Conservation (phyloP, 805 yeast genomes). For the Blastobotrys terrestris region DNA sequence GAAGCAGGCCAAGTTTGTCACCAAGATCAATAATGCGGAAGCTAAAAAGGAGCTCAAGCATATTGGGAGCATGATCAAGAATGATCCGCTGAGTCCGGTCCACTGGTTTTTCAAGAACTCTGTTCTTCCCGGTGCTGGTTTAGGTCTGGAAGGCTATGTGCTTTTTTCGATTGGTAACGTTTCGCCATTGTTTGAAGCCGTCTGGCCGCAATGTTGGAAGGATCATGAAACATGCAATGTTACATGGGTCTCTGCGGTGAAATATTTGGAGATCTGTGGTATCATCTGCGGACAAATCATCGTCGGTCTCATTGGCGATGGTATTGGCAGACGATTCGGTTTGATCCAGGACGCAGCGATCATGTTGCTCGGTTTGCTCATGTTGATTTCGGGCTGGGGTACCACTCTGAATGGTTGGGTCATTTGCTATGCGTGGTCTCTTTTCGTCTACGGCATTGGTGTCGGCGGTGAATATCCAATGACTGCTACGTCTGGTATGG, state of each 20-base stretch:
- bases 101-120: slow-evolving; percentile 32
- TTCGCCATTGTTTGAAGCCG: slow-evolving; percentile 26
- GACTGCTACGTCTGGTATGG: slow-evolving; percentile 56
- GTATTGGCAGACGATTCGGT: slow-evolving; percentile 56
- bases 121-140: slow-evolving; percentile 35
- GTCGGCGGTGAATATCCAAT: slow-evolving; percentile 68
- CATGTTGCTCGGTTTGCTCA: slow-evolving; percentile 50
- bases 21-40: slow-evolving; percentile 25
- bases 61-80: slow-evolving; percentile 24
- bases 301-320: slow-evolving; percentile 53
- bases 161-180: slow-evolving; percentile 34
- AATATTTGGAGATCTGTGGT: slow-evolving; percentile 36
- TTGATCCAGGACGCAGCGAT: slow-evolving; percentile 52
- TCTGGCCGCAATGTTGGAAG: slow-evolving; percentile 36
- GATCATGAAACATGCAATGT: slow-evolving; percentile 25
- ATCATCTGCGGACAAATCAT: slow-evolving; percentile 56
- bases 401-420: slow-evolving; percentile 52
- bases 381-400: slow-evolving; percentile 59
- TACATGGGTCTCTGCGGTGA: slow-evolving; percentile 32
- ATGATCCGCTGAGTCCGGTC: slow-evolving; percentile 32
- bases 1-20: slow-evolving; percentile 26
- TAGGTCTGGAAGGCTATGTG: slow-evolving; percentile 34
- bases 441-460: slow-evolving; percentile 46
- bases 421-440: slow-evolving; percentile 39
- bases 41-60: slow-evolving; percentile 23